phyloP scores from a whole-genome alignment of 1,284 basidiomycete species.

The Xerocomus minutiporus region DNA sequence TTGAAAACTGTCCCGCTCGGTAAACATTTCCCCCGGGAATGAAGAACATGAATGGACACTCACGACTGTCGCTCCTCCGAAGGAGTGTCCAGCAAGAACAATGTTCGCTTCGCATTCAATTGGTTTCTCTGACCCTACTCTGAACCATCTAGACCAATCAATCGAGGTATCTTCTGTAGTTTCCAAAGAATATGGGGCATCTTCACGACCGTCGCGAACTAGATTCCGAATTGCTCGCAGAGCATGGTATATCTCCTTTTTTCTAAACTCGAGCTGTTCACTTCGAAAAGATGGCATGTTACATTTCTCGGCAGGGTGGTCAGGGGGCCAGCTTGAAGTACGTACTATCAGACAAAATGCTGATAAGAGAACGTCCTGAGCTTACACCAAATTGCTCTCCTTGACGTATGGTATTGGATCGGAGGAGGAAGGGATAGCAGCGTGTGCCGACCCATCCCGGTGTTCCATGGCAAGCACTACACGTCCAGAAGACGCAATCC shows the following conservation, averaged over 20 bases:
- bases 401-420: slow-evolving; percentile 40
- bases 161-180: slow-evolving; percentile 35
- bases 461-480: slow-evolving; percentile 78
- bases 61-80: slow-evolving; percentile 72
- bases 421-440: slow-evolving; percentile 36
- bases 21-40: not conserved
- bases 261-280: slow-evolving; percentile 64
- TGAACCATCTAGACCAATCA: slow-evolving; percentile 42
- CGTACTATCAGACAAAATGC: slow-evolving; percentile 1
- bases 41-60: slow-evolving; percentile 25
- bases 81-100: slow-evolving; percentile 66
- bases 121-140: slow-evolving; percentile 28
- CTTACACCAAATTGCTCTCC: slow-evolving; percentile 27
- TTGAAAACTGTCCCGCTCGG: slow-evolving; percentile 43
- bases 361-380: not conserved
- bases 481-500: slow-evolving; percentile 67
- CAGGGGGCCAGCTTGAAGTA: slow-evolving; percentile 26
- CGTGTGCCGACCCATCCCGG: slow-evolving; percentile 66
- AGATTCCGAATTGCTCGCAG: slow-evolving; percentile 43
- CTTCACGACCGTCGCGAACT: slow-evolving; percentile 29
- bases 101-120: slow-evolving; percentile 45
- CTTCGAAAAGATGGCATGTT: slow-evolving; percentile 46
- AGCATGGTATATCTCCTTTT: slow-evolving; percentile 60
- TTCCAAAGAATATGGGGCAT: slow-evolving; percentile 28
- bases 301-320: slow-evolving; percentile 16